Conservation (phyloP, 1,284 basidiomycete species). For the Cryptococcus sp. region DNA sequence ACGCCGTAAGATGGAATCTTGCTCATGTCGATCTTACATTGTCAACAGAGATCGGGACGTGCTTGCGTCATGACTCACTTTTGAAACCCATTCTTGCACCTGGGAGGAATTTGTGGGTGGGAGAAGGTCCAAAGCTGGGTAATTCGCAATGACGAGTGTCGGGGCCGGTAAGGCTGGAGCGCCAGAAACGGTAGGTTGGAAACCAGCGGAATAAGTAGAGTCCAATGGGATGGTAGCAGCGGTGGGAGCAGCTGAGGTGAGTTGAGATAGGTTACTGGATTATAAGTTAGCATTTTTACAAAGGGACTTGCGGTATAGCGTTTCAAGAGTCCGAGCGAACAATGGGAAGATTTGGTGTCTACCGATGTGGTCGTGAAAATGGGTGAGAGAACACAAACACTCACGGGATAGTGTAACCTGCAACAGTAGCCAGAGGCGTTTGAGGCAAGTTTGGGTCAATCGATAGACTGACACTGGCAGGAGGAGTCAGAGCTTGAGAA, state of each 20-base stretch:
- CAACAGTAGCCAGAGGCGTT: constrained; percentile 21
- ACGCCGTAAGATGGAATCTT: constrained; percentile 34
- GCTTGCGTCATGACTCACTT: constrained; percentile 46
- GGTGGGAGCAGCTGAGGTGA: constrained; percentile 64
- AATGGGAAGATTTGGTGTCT: background rate
- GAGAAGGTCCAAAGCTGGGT: constrained; percentile 63
- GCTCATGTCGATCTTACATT: constrained; percentile 24
- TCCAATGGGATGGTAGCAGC: constrained; percentile 54
- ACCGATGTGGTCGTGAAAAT: background rate
- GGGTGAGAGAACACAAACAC: constrained; percentile 12
- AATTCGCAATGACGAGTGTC: constrained; percentile 44
- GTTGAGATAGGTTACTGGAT: constrained; percentile 52
- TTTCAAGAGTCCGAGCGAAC: background rate
- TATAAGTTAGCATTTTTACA: too few relatives aligned
- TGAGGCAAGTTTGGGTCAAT: constrained; percentile 29
- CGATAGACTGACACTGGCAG: background rate
- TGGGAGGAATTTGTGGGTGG: constrained; percentile 64
- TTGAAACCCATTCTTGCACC: constrained; percentile 67
- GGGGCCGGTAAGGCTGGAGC: constrained; percentile 46
- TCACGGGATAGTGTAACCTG: constrained; percentile 40
- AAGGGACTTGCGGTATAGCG: too few relatives aligned
- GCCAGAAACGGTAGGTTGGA: constrained; percentile 41
- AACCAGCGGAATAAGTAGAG: constrained; percentile 39
- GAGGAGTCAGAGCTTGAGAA: constrained; percentile 4
- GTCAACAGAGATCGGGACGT: constrained; percentile 10